Percentiles rank a stretch among this genome's conserved stretches.
phyloP scores from a whole-genome alignment of 306 rosid species.

The Quercus engelmannii region DNA sequence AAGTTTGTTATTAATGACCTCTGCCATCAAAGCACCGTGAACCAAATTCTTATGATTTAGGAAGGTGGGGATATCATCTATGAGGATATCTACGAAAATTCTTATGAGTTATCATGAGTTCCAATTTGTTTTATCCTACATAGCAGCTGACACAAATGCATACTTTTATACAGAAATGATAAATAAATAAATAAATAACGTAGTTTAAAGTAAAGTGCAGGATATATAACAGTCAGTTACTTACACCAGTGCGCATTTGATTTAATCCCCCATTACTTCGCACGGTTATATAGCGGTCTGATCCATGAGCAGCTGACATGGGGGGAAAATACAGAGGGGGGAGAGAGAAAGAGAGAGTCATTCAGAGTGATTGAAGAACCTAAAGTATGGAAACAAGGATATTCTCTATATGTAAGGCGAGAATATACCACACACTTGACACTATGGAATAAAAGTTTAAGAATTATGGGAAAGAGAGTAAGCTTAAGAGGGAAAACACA shows the following conservation, averaged over 20 bases:
- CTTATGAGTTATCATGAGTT: neutral
- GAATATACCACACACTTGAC: neutral
- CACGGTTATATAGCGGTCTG: constrained; percentile 70
- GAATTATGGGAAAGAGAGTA: neutral
- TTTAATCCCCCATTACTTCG: constrained; percentile 89
- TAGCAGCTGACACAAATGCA: constrained; percentile 1
- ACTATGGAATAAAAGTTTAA: neutral
- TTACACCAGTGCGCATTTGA: constrained; percentile 98
- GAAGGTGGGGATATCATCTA: neutral
- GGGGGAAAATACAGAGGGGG: constrained; percentile 14
- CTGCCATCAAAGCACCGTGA: neutral
- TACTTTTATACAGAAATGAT: constrained; percentile 5
- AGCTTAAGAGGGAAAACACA: neutral
- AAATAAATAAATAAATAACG: neutral
- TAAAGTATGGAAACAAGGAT: neutral
- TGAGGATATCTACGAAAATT: neutral
- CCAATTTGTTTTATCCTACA: neutral
- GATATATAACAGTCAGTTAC: constrained; percentile 26
- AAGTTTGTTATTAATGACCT: neutral
- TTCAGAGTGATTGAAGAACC: neutral
- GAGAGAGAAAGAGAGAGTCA: neutral
- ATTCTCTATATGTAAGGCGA: constrained; percentile 4
- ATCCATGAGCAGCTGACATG: constrained; percentile 53
- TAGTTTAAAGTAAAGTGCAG: constrained; percentile 4
- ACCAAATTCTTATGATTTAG: neutral